Conservation (phyloP, 1,284 basidiomycete species). For the Microbotryum lychnidis-dioicae region DNA sequence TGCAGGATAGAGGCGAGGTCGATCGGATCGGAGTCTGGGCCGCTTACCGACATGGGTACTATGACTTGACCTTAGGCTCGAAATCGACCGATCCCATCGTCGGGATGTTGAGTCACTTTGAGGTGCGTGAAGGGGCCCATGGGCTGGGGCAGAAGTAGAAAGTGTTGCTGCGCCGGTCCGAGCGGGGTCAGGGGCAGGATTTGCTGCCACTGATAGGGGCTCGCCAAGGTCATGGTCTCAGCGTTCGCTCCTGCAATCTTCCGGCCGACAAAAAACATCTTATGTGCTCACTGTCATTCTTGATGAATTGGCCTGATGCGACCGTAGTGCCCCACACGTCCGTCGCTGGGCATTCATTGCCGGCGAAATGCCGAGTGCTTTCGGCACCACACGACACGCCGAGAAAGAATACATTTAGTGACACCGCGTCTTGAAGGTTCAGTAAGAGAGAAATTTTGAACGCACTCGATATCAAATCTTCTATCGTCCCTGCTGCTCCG, state of each 20-base stretch:
- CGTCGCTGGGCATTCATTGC: conserved; percentile 27
- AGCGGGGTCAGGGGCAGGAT: conserved; percentile 65
- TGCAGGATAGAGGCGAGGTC: conserved; percentile 87
- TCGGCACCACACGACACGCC: too few relatives aligned
- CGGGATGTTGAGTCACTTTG: conserved; percentile 91
- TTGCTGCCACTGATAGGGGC: conserved; percentile 59
- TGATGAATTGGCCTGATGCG: conserved; percentile 15
- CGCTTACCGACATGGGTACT: conserved; percentile 40
- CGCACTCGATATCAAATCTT: conserved; percentile 79
- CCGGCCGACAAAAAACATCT: neutral
- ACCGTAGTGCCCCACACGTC: conserved; percentile 33
- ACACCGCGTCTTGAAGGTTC: too few relatives aligned
- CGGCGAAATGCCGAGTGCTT: too few relatives aligned
- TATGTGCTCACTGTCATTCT: conserved; percentile 26
- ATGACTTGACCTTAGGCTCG: conserved; percentile 55
- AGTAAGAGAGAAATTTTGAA: too few relatives aligned
- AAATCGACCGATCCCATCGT: conserved; percentile 62
- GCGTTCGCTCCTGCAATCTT: too few relatives aligned
- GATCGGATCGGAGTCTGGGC: conserved; percentile 44
- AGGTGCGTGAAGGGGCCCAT: conserved; percentile 60
- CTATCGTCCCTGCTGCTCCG: conserved; percentile 57
- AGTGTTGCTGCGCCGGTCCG: conserved; percentile 73
- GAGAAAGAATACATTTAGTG: too few relatives aligned
- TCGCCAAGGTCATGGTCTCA: conserved; percentile 3
- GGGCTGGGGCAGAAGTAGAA: conserved; percentile 60